Conservation (phyloP, 1,139 yeast genomes). For the Zygosaccharomyces pseudobailii region DNA sequence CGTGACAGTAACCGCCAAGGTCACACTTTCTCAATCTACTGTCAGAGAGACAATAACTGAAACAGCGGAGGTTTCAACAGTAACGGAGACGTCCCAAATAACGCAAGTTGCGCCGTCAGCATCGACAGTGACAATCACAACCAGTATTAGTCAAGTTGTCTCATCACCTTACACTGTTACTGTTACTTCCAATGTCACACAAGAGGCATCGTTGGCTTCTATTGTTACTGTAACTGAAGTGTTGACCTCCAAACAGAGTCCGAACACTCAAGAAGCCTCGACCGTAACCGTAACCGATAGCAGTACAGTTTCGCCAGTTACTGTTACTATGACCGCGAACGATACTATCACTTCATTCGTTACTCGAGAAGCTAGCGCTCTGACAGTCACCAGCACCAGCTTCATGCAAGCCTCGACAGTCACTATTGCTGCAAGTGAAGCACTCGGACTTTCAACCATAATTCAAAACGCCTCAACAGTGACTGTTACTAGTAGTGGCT, state of each 20-base stretch:
- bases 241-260: too few relatives aligned
- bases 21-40: not conserved
- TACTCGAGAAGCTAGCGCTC: not conserved
- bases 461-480: not conserved
- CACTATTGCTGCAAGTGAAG: not conserved
- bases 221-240: not conserved
- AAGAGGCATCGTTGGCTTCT: not conserved
- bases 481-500: not conserved
- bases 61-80: not conserved
- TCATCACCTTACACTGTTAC: not conserved
- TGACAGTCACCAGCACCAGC: not conserved
- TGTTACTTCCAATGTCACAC: not conserved
- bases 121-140: not conserved
- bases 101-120: not conserved
- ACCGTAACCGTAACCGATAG: not conserved
- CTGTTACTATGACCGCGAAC: not conserved
- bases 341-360: not conserved
- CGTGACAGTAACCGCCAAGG: not conserved
- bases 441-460: not conserved
- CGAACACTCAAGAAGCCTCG: not conserved
- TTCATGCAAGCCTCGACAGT: not conserved
- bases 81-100: not conserved
- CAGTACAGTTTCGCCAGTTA: not conserved
- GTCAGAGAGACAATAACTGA: constrained; percentile 1
- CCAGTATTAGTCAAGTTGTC: not conserved